Evolutionary conservation across 2,329 filamentous ascomycete genomes (phyloP).

Genomic region (Nigrograna mackinnonii): DNA sequence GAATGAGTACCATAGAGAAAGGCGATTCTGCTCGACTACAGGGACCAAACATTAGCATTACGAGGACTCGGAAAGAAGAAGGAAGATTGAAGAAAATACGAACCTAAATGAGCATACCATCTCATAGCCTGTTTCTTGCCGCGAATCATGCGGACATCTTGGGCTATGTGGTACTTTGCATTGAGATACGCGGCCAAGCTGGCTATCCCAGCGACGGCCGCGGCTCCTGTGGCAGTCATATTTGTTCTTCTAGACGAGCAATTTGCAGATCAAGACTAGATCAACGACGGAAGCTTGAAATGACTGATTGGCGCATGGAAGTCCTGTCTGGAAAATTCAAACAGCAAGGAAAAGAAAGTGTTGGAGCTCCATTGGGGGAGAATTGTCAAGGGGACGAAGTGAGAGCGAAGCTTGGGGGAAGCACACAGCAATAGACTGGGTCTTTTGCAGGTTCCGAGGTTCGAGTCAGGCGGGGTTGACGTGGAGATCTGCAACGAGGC

Average conservation of each 20-base stretch:
- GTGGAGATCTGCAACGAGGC: too few relatives aligned
- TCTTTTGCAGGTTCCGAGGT: background rate
- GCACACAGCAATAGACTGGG: too few relatives aligned
- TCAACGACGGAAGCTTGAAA: too few relatives aligned
- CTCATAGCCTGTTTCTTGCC: slow-evolving; percentile 42
- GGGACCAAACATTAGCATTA: background rate
- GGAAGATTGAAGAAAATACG: too few relatives aligned
- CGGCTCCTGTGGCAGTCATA: slow-evolving; percentile 26
- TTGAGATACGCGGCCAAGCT: slow-evolving; percentile 64
- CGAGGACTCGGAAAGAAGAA: background rate
- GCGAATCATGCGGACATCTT: slow-evolving; percentile 59
- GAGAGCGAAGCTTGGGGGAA: too few relatives aligned
- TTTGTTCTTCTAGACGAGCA: background rate
- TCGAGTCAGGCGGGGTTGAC: background rate
- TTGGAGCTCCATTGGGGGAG: too few relatives aligned
- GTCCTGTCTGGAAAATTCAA: too few relatives aligned
- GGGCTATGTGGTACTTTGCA: slow-evolving; percentile 67
- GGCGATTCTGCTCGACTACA: slow-evolving; percentile 44
- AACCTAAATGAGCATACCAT: slow-evolving; percentile 30
- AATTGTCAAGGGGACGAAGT: too few relatives aligned
- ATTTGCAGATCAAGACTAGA: too few relatives aligned
- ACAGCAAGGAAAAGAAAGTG: too few relatives aligned
- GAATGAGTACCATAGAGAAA: slow-evolving; percentile 34
- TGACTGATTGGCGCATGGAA: too few relatives aligned
- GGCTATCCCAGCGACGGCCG: slow-evolving; percentile 30